Base-by-base conservation (phyloP, 1,139 yeast genomes). In the Hansenula lynferdii region DNA sequence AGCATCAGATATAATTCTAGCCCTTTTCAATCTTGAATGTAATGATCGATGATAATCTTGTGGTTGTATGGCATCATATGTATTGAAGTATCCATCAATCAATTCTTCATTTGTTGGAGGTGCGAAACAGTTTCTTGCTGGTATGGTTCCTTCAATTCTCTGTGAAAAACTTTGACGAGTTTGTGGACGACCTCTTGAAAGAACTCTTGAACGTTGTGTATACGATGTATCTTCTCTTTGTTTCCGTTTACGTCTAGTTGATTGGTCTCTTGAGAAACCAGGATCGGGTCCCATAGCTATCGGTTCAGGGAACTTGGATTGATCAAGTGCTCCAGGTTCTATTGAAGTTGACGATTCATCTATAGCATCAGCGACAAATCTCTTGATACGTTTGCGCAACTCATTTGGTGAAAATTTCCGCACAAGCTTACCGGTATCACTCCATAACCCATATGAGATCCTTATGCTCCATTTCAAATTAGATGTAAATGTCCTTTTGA, bases 51-150 rank as follows among this genome's bases (percentile, higher is more conserved):
- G 17, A 10, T 17, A 10, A 16, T 26, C 14, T 12, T 31, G 32
- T 10, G 26, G 33, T 22, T 37, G 34, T 8, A 42, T 31, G 14
- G 45, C 45, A 25, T 42, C 42, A 22, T 25, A 42, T 7, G 39
- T 40, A 7, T 34, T 18, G 29, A 42, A 42, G 18, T 40, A 42
- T 8, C 32, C 32, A 9, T 34, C 39, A 14, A 38, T 35, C 23
- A 42, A 37, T 11, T 40, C 41, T 14, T 40, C 45, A 14, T 35
- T 39, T 6, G 43, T 28, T 17, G 31, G 21, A 10, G 30, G 35
- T 6, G 35, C 28, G 8, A 14, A 24, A 25, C 15, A 25, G n/a
- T 19, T 32, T 7, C 18, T 14, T 7, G 34, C 22, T 12, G 28
- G 34, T 4, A 31, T 6, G 12, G 28, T 19, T 16, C 31, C 21